Conservation (phyloP, 2,329 filamentous ascomycete genomes). For the Aspergillus ibericus region DNA sequence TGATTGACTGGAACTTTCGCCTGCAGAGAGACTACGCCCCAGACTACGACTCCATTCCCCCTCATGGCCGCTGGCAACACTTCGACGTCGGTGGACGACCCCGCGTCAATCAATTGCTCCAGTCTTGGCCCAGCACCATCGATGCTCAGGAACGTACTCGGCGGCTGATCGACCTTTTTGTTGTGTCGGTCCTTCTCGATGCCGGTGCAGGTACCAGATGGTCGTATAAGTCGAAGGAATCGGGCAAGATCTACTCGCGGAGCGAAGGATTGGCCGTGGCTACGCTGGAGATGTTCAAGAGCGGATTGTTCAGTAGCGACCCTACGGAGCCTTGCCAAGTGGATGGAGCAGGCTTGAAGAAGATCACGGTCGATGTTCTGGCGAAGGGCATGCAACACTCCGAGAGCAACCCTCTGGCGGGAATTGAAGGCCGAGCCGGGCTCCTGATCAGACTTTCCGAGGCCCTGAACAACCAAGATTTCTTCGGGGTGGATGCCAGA, state of each 20-base stretch:
- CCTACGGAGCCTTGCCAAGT: conserved; percentile 81
- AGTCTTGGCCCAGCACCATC: conserved; percentile 51
- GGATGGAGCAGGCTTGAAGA: conserved; percentile 76
- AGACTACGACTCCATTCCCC: conserved; percentile 71
- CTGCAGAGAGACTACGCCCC: conserved; percentile 66
- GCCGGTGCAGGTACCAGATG: conserved; percentile 85
- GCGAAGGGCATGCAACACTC: conserved; percentile 82
- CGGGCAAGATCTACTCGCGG: conserved; percentile 75
- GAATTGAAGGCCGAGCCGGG: conserved; percentile 78
- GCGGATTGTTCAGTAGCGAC: conserved; percentile 83
- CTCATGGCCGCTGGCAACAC: conserved; percentile 72
- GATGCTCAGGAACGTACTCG: conserved; percentile 55
- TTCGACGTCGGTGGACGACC: conserved; percentile 60
- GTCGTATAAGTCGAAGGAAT: conserved; percentile 90
- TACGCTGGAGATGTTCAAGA: conserved; percentile 89
- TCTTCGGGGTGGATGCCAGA: conserved; percentile 79
- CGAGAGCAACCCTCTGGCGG: conserved; percentile 76
- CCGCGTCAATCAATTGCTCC: conserved; percentile 52
- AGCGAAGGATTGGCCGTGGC: conserved; percentile 85
- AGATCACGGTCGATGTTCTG: conserved; percentile 71
- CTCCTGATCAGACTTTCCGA: conserved; percentile 73
- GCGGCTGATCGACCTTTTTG: conserved; percentile 61
- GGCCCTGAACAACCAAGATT: conserved; percentile 75
- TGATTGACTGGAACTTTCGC: conserved; percentile 8
- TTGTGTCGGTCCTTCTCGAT: conserved; percentile 61